These are phyloP conservation scores for Aspergillus phoenicis DNA, from an alignment of 2,329 filamentous ascomycete genomes.

Conservation along the genomic window DNA sequence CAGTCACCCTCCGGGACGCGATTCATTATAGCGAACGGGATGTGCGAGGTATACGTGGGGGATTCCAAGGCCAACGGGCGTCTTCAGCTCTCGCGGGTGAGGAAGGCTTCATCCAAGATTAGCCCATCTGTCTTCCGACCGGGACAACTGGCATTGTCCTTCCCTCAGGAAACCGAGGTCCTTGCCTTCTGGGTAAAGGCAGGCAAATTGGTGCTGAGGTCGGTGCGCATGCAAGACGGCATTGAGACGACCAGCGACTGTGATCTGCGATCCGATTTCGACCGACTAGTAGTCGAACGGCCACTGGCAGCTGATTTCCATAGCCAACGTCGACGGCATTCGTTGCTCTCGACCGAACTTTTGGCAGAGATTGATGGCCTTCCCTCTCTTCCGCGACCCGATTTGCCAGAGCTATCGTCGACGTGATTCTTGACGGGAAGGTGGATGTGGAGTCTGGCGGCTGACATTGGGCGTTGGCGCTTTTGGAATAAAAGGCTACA, in stretches of 20 bases:
- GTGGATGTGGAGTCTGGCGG: background rate
- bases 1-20: slow-evolving; percentile 37
- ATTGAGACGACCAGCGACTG: slow-evolving; percentile 33
- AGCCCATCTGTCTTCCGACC: slow-evolving; percentile 36
- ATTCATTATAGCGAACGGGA: slow-evolving; percentile 36
- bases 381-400: slow-evolving; percentile 17
- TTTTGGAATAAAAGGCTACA: background rate
- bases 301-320: slow-evolving; percentile 15
- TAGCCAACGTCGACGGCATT: slow-evolving; percentile 17
- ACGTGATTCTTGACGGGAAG: background rate
- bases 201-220: slow-evolving; percentile 31
- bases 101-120: slow-evolving; percentile 36
- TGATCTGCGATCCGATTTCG: slow-evolving; percentile 36
- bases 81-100: slow-evolving; percentile 33
- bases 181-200: slow-evolving; percentile 26
- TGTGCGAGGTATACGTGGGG: slow-evolving; percentile 40
- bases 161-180: slow-evolving; percentile 26
- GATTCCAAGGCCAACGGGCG: slow-evolving; percentile 33
- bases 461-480: background rate
- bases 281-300: slow-evolving; percentile 29
- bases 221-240: slow-evolving; percentile 26
- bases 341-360: slow-evolving; percentile 18
- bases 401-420: slow-evolving; percentile 24
- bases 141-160: slow-evolving; percentile 33
- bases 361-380: slow-evolving; percentile 17